Conservation (phyloP, 2,329 filamentous ascomycete genomes). For the Aureobasidium melanogenum region DNA sequence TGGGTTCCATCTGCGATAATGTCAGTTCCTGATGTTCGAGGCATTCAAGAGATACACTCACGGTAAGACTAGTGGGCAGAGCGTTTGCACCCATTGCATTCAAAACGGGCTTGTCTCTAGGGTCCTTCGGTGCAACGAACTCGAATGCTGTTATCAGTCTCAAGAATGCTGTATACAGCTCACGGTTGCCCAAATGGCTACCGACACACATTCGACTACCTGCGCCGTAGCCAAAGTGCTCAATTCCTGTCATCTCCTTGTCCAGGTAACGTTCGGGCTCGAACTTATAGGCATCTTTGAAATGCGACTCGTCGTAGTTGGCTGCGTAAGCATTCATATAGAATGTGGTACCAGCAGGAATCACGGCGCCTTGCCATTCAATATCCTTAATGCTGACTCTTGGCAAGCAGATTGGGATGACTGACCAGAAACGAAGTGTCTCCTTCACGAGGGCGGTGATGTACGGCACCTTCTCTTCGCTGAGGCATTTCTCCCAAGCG, state of each 20-base stretch:
- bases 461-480: conserved; percentile 69
- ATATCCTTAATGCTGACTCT: conserved; percentile 65
- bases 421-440: conserved; percentile 67
- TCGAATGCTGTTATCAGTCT: conserved; percentile 40
- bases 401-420: conserved; percentile 71
- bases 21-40: not conserved
- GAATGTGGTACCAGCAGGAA: conserved; percentile 69
- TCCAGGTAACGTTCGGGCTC: conserved; percentile 62
- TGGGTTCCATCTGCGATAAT: conserved; percentile 40
- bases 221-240: conserved; percentile 41
- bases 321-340: conserved; percentile 74
- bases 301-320: conserved; percentile 62
- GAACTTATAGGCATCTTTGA: conserved; percentile 54
- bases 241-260: conserved; percentile 38
- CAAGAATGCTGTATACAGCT: conserved; percentile 39
- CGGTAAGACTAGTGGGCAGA: conserved; percentile 30
- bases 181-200: conserved; percentile 30
- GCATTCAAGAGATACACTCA: not conserved
- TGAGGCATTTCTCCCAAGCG: conserved; percentile 64
- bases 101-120: conserved; percentile 33
- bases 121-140: conserved; percentile 33
- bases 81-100: conserved; percentile 38
- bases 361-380: conserved; percentile 54
- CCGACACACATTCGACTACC: conserved; percentile 34
- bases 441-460: conserved; percentile 73